Evolutionary conservation across 2,329 filamentous ascomycete species (phyloP).

Genomic region (Fusarium goolgardi): DNA sequence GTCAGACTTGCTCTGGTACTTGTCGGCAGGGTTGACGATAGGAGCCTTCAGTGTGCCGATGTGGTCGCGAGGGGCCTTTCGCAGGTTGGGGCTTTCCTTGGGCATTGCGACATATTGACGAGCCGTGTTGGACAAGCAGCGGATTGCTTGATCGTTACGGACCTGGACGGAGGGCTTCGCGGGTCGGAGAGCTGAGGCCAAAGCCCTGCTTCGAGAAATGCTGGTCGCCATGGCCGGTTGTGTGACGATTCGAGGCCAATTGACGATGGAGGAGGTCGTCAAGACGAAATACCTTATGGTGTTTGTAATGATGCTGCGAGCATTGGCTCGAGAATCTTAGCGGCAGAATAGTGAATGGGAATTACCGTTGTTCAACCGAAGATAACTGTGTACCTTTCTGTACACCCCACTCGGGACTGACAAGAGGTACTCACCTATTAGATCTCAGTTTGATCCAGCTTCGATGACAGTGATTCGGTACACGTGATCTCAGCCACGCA

Average conservation of each 20-base stretch:
- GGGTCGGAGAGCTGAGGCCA: conserved; percentile 68
- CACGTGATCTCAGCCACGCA: conserved; percentile 40
- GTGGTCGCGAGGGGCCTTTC: conserved; percentile 69
- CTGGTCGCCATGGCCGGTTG: conserved; percentile 68
- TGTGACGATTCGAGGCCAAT: conserved; percentile 58
- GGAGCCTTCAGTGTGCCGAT: conserved; percentile 77
- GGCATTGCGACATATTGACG: conserved; percentile 65
- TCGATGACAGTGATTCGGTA: conserved; percentile 13
- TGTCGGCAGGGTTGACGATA: conserved; percentile 91
- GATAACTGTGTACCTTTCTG: conserved; percentile 38
- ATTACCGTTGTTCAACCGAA: conserved; percentile 50
- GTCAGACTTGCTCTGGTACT: conserved; percentile 87
- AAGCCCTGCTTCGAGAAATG: conserved; percentile 66
- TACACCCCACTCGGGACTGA: neutral
- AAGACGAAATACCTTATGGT: conserved; percentile 45
- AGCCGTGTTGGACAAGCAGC: conserved; percentile 64
- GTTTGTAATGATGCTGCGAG: conserved; percentile 50
- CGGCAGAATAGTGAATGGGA: conserved; percentile 29
- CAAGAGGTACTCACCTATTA: conserved; percentile 38
- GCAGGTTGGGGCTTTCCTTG: conserved; percentile 74
- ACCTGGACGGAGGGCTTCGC: conserved; percentile 57
- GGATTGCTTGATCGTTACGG: conserved; percentile 56
- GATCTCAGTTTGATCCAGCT: neutral
- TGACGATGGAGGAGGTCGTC: conserved; percentile 51
- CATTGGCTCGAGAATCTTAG: conserved; percentile 46